These are phyloP conservation scores for Aureobasidium sp. DNA, from an alignment of 2,329 filamentous ascomycete species.

Conservation along the genomic window DNA sequence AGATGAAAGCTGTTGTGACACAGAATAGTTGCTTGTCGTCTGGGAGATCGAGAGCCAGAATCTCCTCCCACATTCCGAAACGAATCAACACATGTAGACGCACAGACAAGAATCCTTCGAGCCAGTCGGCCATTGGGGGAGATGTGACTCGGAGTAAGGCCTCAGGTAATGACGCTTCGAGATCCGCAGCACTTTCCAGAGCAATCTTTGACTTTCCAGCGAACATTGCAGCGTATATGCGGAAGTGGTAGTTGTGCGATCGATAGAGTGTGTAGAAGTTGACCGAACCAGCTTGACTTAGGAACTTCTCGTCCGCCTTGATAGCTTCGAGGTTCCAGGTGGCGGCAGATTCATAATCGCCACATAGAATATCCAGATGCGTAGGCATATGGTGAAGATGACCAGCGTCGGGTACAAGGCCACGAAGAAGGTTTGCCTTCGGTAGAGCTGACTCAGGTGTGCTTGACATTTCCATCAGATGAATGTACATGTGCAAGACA, in stretches of 20 bases:
- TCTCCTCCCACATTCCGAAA: constrained; percentile 65
- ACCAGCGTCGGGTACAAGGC: constrained; percentile 60
- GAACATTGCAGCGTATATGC: constrained; percentile 73
- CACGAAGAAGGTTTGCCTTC: constrained; percentile 55
- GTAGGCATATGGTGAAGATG: constrained; percentile 72
- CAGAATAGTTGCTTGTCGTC: constrained; percentile 56
- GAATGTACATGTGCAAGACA: constrained; percentile 67
- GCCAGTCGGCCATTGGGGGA: constrained; percentile 63
- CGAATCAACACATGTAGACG: constrained; percentile 63
- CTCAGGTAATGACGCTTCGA: constrained; percentile 59
- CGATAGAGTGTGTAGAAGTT: constrained; percentile 76
- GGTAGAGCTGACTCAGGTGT: constrained; percentile 57
- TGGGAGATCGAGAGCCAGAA: constrained; percentile 52
- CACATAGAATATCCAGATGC: constrained; percentile 67
- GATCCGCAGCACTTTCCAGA: constrained; percentile 50
- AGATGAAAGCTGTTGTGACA: constrained; percentile 59
- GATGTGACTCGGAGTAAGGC: constrained; percentile 56
- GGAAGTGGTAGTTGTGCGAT: constrained; percentile 67
- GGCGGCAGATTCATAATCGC: constrained; percentile 63
- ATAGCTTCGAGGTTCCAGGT: constrained; percentile 61
- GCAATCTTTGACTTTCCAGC: constrained; percentile 58
- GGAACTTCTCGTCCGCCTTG: constrained; percentile 59
- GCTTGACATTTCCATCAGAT: constrained; percentile 70
- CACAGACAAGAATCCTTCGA: constrained; percentile 64
- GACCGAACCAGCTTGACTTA: constrained; percentile 50